A percentile compares a stretch with the other conserved stretches of the same genome.
These are phyloP conservation scores for Linnemannia zychae DNA, from an alignment of 192 early-diverging fungal genomes.

Conservation along the genomic window DNA sequence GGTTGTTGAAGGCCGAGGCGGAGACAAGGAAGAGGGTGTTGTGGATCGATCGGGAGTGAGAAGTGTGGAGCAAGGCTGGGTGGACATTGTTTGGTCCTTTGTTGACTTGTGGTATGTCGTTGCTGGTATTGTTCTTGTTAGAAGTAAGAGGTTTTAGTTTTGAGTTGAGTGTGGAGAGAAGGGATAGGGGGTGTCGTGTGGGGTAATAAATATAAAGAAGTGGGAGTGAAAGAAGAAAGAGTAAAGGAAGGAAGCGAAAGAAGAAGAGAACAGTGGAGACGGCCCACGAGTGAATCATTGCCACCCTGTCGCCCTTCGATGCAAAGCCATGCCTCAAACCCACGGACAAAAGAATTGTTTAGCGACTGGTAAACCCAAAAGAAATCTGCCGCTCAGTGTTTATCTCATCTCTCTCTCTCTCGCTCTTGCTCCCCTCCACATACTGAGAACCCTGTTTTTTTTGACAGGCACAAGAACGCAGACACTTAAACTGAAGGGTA, in stretches of 20 bases:
- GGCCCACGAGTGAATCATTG: too few relatives aligned
- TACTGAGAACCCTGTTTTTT: background rate
- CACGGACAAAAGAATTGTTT: too few relatives aligned
- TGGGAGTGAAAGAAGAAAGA: background rate
- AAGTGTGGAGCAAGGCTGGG: background rate
- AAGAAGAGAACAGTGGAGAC: too few relatives aligned
- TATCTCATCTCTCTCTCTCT: background rate
- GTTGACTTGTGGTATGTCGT: background rate
- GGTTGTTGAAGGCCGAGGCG: background rate
- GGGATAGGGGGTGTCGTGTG: background rate
- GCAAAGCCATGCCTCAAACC: too few relatives aligned
- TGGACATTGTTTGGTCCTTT: background rate
- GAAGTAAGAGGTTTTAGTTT: background rate
- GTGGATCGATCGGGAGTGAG: background rate
- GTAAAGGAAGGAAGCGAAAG: too few relatives aligned
- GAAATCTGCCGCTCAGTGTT: background rate
- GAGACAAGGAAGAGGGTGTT: background rate
- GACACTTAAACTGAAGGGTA: conserved; percentile 3
- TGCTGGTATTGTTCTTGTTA: too few relatives aligned
- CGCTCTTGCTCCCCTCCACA: background rate
- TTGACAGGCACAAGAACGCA: conserved; percentile 1
- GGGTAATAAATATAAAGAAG: background rate
- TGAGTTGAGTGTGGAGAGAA: background rate
- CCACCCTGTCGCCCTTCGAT: too few relatives aligned
- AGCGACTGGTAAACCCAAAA: background rate